Base-by-base conservation (phyloP, 805 yeast genomes). In the Cyberlindnera misumaiensis region DNA sequence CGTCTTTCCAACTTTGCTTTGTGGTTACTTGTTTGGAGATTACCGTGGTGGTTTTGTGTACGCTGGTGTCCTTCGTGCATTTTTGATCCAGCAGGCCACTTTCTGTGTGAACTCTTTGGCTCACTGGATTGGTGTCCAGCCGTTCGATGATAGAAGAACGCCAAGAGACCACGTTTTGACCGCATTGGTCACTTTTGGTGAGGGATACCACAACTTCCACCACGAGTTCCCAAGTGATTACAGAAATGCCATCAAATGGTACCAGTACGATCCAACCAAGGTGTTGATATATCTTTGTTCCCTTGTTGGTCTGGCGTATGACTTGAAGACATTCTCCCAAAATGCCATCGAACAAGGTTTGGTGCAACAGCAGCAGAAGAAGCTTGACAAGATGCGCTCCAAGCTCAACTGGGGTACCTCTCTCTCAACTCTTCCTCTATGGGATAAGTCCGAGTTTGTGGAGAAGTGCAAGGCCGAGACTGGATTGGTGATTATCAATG, bases 201-300 rank as follows among this genome's bases (percentile, higher is more conserved):
- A 84, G 65, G 94, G 94, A 46, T 83, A 83, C 70, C 93, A 84
- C 57, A 84, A 84, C 65, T 84, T 83, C 77, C 94, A 84, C 62
- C 94, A 84, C 60, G 94, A 83, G 68, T 84, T 83, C 73, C 93
- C 94, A 53, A 74, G 85, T 14, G 94, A 84, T 65, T 84, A 83
- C 73, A 77, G 94, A 73, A 83, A 83, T 58, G 93, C 93, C 28
- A 71, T 83, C 57, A 80, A 77, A 58, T 83, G 93, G 93, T 83
- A 79, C 68, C 90, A 83, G 70, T 83, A 77, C 57, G 94, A 84
- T 59, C 94, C 94, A 49, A 83, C 93, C 35, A 83, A 83, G 64
- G 53, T 75, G 34, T 51, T 72, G 38, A 82, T 83, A 50, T 83
- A 69, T 61, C 22, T 60, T 6, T 62, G 73, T 39, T 80, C 84